Conservation (phyloP, 371 early-diverging fungal genomes). For the Rhizopus microsporus region DNA sequence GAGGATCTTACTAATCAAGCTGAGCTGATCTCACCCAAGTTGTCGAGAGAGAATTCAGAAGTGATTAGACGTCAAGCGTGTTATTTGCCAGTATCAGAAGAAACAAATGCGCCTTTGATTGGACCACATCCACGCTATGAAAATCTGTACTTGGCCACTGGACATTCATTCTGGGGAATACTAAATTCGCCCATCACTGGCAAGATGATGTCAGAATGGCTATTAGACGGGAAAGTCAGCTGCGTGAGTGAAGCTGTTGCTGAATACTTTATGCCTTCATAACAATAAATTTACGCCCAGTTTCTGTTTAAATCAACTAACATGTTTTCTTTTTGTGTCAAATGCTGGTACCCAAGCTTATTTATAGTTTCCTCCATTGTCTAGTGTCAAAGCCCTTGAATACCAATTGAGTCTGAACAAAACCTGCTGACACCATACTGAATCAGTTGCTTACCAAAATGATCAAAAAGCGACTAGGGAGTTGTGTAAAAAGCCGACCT, state of each 20-base stretch:
- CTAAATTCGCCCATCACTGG: conserved; percentile 72
- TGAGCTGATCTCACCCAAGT: conserved; percentile 39
- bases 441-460: no score
- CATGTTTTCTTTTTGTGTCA: conserved; percentile 3
- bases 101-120: conserved; percentile 57
- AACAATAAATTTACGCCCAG: background rate
- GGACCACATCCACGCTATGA: conserved; percentile 53
- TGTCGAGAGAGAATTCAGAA: conserved; percentile 4
- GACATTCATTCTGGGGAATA: conserved; percentile 78
- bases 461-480: no score
- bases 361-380: no score
- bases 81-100: conserved; percentile 61
- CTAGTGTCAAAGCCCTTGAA: no score
- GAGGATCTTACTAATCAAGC: conserved; percentile 25
- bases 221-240: conserved; percentile 42
- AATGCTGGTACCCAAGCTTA: background rate
- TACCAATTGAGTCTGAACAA: no score
- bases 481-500: no score
- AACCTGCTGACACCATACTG: no score
- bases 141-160: conserved; percentile 61
- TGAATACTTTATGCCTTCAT: background rate
- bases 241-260: background rate
- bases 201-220: conserved; percentile 61
- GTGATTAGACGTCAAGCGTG: conserved; percentile 56
- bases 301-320: no score